Percentiles rank a stretch among this genome's conserved stretches.
Conservation (phyloP, 2,329 filamentous ascomycete genomes). For the Sporothrix dimorphospora region DNA sequence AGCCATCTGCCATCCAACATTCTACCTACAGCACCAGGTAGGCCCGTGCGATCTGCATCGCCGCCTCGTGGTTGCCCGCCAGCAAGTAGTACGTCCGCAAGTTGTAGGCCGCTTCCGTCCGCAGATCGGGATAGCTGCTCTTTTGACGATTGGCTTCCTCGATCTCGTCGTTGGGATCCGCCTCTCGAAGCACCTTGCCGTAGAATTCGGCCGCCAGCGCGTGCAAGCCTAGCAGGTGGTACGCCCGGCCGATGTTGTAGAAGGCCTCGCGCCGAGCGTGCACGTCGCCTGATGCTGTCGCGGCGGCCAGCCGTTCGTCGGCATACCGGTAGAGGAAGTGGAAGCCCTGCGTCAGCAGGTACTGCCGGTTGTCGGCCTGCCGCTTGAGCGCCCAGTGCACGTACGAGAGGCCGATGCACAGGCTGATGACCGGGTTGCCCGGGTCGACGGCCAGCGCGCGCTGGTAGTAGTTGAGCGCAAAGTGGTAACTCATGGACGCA, state of each 20-base stretch:
- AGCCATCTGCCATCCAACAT: neutral
- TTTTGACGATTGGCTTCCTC: conserved; percentile 20
- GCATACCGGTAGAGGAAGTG: conserved; percentile 79
- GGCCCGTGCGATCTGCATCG: conserved; percentile 62
- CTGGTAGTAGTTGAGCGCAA: conserved; percentile 86
- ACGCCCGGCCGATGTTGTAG: conserved; percentile 77
- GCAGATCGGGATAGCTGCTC: conserved; percentile 52
- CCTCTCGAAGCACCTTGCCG: conserved; percentile 50
- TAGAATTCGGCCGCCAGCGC: conserved; percentile 77
- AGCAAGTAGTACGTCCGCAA: conserved; percentile 68
- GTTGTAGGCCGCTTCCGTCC: conserved; percentile 73
- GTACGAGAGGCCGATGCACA: conserved; percentile 82
- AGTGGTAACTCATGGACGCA: conserved; percentile 78
- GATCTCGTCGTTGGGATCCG: conserved; percentile 34
- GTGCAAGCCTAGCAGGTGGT: conserved; percentile 73
- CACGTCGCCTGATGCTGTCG: conserved; percentile 40
- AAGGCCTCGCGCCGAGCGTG: conserved; percentile 68
- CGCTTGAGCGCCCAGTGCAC: conserved; percentile 88
- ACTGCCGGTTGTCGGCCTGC: conserved; percentile 87
- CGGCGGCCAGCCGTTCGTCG: conserved; percentile 52
- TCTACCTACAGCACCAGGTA: conserved; percentile 55
- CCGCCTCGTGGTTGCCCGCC: conserved; percentile 64
- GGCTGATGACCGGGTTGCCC: conserved; percentile 74
- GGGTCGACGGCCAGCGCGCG: conserved; percentile 75
- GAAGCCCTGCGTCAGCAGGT: conserved; percentile 81